phyloP scores from a whole-genome alignment of 2,329 filamentous ascomycete genomes.

The Thelonectria blattea region DNA sequence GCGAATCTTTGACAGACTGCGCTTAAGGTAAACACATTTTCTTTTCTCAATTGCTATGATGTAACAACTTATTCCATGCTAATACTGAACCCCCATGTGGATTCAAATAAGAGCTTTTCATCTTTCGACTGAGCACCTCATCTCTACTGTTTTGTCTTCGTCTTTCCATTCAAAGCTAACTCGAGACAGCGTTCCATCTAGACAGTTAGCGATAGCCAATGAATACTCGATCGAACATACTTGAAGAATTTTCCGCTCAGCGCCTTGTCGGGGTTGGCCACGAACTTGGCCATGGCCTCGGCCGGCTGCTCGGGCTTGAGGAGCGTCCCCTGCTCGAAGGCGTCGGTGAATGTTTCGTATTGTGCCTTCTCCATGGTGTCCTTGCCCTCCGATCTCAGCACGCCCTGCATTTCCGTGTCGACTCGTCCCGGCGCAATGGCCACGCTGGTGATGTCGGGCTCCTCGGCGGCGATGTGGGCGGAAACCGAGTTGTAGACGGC shows the following conservation, averaged over 20 bases:
- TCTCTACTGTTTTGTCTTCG: slow-evolving; percentile 31
- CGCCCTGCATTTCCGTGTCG: slow-evolving; percentile 89
- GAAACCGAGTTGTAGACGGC: slow-evolving; percentile 83
- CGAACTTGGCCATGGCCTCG: slow-evolving; percentile 82
- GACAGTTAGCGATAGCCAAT: slow-evolving; percentile 26
- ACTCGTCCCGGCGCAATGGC: slow-evolving; percentile 80
- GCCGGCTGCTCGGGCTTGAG: slow-evolving; percentile 85
- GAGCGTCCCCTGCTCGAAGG: slow-evolving; percentile 74
- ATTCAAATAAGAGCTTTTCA: slow-evolving; percentile 79
- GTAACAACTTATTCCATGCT: slow-evolving; percentile 76
- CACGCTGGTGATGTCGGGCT: slow-evolving; percentile 75
- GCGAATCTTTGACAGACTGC: too few relatives aligned
- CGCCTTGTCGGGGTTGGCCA: slow-evolving; percentile 65
- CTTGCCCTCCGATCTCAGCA: slow-evolving; percentile 69
- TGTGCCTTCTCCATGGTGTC: slow-evolving; percentile 58
- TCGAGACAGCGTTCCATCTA: slow-evolving; percentile 55
- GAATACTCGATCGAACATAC: slow-evolving; percentile 50
- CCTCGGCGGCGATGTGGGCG: slow-evolving; percentile 75
- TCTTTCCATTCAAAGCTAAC: slow-evolving; percentile 20
- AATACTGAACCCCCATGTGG: slow-evolving; percentile 74
- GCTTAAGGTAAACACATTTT: slow-evolving; percentile 37
- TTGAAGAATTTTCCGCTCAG: slow-evolving; percentile 79
- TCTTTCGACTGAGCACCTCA: slow-evolving; percentile 77
- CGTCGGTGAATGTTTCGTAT: slow-evolving; percentile 71
- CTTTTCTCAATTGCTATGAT: slow-evolving; percentile 59